phyloP scores from a whole-genome alignment of 495 filamentous ascomycete genomes.

The Hyaloscypha variabilis region DNA sequence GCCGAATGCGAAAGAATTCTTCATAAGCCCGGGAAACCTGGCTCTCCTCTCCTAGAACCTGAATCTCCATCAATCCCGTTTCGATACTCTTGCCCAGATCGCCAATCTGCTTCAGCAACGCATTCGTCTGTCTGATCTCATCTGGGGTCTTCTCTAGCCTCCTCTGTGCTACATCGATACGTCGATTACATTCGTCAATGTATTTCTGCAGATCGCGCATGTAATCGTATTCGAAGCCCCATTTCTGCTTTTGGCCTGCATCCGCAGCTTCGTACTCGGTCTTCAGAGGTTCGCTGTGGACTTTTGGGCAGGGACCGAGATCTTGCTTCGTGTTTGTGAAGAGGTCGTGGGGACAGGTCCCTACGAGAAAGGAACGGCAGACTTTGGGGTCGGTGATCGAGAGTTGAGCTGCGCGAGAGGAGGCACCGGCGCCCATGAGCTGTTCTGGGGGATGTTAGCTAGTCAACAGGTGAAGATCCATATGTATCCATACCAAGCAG shows the following conservation, averaged over 20 bases:
- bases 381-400: conserved; percentile 91
- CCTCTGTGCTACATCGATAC: conserved; percentile 88
- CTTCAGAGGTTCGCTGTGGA: conserved; percentile 87
- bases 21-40: conserved; percentile 78
- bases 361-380: conserved; percentile 91
- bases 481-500: conserved; percentile 71
- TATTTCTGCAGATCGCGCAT: conserved; percentile 92
- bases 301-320: conserved; percentile 85
- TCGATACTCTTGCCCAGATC: conserved; percentile 81
- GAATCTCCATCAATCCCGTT: conserved; percentile 80
- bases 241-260: conserved; percentile 69
- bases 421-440: conserved; percentile 74
- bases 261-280: conserved; percentile 77
- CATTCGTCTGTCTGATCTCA: conserved; percentile 96
- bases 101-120: conserved; percentile 83
- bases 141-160: conserved; percentile 96
- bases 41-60: conserved; percentile 81
- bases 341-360: conserved; percentile 96
- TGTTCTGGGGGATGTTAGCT: conserved; percentile 57
- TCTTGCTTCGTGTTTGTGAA: conserved; percentile 99
- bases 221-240: conserved; percentile 96
- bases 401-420: conserved; percentile 74
- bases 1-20: conserved; percentile 82
- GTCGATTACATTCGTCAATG: conserved; percentile 93
- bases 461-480: background rate